Evolutionary conservation across 306 rosid species (phyloP), one percentile per base, ranked within the genome.

Genomic region (Macrotyloma uniflorum): DNA sequence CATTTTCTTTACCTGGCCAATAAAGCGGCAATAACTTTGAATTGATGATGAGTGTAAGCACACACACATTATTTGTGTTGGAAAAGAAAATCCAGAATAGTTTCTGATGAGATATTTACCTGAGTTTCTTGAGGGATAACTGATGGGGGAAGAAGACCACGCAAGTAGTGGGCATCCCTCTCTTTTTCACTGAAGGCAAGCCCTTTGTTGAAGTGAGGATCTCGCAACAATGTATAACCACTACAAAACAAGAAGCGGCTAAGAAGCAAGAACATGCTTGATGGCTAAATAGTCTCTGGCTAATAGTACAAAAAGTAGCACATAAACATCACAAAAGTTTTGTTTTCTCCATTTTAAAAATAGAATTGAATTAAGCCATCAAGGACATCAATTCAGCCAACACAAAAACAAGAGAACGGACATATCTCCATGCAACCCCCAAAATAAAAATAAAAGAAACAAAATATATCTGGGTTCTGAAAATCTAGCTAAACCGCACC

Each of bases 201-300:
- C 84, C 98, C 99, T 80, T 96, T 96, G 87, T 96, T 96, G 82
- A 90, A 95, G 75, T 90, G 98, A 4, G 99, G 99, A 80, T 93
- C 97, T 53, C 98, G 82, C 90, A 96, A 82, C 84, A 96, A 83
- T 26, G 91, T 86, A 82, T 93, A 93, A 7, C 99, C 99, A 84
- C 99, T 96, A 79, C 55, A 79, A 58, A 54, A 45, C 40, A 86
- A 75, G 55, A 69, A 54, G 19, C 67, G 70, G 5, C 33, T 3
- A 74, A 79, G 3, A 19, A 14, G 47, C 51, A 53, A 24, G 53
- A 65, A 73, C 32, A 45, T n/a, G 72, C 55, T 54, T 70, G 42
- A 70, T 55, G 38, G 54, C 68, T 42, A 28, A 6, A 59, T 14
- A 3, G 14, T 42, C 70, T 63, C 11, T 8, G 15, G 36, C 62